phyloP scores from a whole-genome alignment of 2,329 filamentous ascomycete species.

The Arthrobotrys pseudoclavata region DNA sequence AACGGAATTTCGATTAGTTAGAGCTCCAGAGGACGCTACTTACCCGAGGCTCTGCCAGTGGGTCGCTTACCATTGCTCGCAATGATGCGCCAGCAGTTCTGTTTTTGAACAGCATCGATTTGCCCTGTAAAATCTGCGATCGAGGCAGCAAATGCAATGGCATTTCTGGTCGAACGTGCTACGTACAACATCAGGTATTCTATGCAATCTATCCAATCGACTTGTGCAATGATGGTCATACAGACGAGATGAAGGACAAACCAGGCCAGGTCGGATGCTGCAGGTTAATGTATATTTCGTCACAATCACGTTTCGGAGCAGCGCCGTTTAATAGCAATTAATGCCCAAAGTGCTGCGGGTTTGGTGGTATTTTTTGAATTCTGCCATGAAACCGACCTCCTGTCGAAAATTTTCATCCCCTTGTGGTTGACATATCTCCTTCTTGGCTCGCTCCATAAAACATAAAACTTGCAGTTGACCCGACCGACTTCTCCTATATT shows the following conservation, averaged over 20 bases:
- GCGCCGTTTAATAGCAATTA: conserved; percentile 37
- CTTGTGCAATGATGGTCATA: conserved; percentile 17
- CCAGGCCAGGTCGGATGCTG: conserved; percentile 31
- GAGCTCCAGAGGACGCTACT: conserved; percentile 30
- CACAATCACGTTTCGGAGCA: conserved; percentile 59
- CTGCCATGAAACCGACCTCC: conserved; percentile 56
- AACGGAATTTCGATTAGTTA: conserved; percentile 35
- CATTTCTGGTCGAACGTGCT: conserved; percentile 12
- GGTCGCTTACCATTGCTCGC: conserved; percentile 54
- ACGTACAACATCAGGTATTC: background rate
- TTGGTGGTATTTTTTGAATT: conserved; percentile 7
- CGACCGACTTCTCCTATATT: conserved; percentile 31
- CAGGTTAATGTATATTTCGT: conserved; percentile 48
- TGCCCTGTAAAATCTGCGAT: conserved; percentile 46
- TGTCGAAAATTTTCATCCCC: conserved; percentile 43
- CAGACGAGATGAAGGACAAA: conserved; percentile 6
- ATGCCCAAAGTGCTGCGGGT: background rate
- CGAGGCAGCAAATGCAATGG: conserved; percentile 25
- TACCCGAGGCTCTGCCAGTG: conserved; percentile 29
- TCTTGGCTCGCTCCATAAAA: conserved; percentile 40
- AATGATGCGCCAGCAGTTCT: conserved; percentile 44
- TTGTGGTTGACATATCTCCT: conserved; percentile 46
- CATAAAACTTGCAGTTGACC: too few species aligned
- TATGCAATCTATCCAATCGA: background rate
- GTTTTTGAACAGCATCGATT: conserved; percentile 38